phyloP scores from a whole-genome alignment of 225 moss, liverwort and hornwort genomes.

The Sphagnum tenellum region DNA sequence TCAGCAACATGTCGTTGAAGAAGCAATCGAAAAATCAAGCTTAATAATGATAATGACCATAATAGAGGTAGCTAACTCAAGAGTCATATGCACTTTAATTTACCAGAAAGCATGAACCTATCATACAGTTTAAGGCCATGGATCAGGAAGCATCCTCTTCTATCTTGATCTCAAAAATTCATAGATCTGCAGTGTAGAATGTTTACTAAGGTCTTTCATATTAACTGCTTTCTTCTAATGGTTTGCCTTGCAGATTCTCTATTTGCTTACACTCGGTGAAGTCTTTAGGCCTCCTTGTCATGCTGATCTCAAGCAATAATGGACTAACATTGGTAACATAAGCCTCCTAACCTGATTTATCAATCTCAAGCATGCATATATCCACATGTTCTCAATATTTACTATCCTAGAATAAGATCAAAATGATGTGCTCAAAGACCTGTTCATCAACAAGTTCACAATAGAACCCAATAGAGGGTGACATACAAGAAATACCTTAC shows the following conservation, averaged over 20 bases:
- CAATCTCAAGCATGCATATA: neutral
- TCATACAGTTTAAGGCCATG: neutral
- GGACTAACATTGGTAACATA: neutral
- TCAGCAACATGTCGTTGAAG: too few relatives aligned
- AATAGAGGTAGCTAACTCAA: neutral
- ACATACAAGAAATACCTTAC: too few relatives aligned
- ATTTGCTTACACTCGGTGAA: conserved; percentile 45
- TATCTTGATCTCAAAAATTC: neutral
- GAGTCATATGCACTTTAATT: neutral
- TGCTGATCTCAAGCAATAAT: conserved; percentile 10
- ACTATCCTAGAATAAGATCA: too few relatives aligned
- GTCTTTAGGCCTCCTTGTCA: conserved; percentile 38
- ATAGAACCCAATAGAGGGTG: too few relatives aligned
- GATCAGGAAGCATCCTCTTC: neutral
- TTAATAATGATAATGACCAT: neutral
- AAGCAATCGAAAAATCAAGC: too few relatives aligned
- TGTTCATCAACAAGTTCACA: too few relatives aligned
- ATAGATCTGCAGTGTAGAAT: neutral
- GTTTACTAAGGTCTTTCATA: neutral
- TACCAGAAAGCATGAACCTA: neutral
- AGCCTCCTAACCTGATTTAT: neutral
- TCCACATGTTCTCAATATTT: too few relatives aligned
- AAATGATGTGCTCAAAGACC: too few relatives aligned
- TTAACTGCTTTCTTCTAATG: conserved; percentile 92
- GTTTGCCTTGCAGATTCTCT: conserved; percentile 60